Percentiles rank a stretch among this genome's conserved stretches.
phyloP scores from a whole-genome alignment of 2,329 filamentous ascomycete genomes.

The Botrytis medusae region DNA sequence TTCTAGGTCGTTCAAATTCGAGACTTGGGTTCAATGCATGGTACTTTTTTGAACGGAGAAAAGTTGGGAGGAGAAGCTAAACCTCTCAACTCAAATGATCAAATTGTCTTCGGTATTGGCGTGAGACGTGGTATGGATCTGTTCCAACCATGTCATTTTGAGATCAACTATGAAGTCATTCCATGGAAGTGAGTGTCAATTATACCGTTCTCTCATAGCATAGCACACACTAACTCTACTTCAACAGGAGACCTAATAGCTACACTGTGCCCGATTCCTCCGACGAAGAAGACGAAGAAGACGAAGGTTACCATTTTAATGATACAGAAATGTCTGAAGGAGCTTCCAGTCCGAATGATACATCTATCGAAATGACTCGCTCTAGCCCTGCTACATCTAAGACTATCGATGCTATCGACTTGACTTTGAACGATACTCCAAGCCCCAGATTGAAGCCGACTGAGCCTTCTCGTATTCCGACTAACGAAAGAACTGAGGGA shows the following conservation, averaged over 20 bases:
- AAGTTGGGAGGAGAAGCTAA: slow-evolving; percentile 41
- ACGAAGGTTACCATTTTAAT: slow-evolving; percentile 35
- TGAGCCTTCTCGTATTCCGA: not conserved
- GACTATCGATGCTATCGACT: slow-evolving; percentile 34
- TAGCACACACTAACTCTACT: not conserved
- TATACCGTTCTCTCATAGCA: not conserved
- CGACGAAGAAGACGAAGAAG: slow-evolving; percentile 37
- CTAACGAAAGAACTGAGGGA: not conserved
- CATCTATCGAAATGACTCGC: slow-evolving; percentile 30
- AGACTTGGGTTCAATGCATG: slow-evolving; percentile 62
- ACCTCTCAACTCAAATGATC: slow-evolving; percentile 41
- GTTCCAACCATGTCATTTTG: slow-evolving; percentile 39
- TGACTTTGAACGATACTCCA: slow-evolving; percentile 37
- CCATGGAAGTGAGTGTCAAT: slow-evolving; percentile 34
- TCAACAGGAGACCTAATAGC: slow-evolving; percentile 33
- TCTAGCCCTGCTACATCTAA: slow-evolving; percentile 28
- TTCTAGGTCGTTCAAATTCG: slow-evolving; percentile 47
- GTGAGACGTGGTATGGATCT: slow-evolving; percentile 49
- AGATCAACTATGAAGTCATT: slow-evolving; percentile 31
- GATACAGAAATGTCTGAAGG: slow-evolving; percentile 32
- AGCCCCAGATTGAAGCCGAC: not conserved
- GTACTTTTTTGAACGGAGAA: slow-evolving; percentile 54
- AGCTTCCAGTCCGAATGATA: slow-evolving; percentile 34
- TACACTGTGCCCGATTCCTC: slow-evolving; percentile 37
- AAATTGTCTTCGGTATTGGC: slow-evolving; percentile 49